Evolutionary conservation across 768 basidiomycete species (phyloP), one percentile per base, ranked within the genome.

Genomic region (Termitomyces sp.): DNA sequence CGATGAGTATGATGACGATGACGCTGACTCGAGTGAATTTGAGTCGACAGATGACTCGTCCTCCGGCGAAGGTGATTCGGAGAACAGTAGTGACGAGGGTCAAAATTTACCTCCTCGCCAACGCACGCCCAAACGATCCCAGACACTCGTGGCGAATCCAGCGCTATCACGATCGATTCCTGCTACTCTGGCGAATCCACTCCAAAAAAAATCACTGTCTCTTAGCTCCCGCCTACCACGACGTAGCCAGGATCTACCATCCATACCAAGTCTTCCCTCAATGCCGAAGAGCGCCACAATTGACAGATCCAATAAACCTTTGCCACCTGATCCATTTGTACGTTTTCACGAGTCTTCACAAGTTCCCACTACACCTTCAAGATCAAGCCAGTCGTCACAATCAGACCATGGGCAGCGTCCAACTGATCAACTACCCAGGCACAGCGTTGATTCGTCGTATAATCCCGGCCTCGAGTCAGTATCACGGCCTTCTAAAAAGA

Each of bases 231-330:
- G 67, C 60, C 56, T 66, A 38, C 61, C 67, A 10, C 66, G 67
- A 48, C 68, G 63, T 38, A 67, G 65, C 42, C 69, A 73, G 17
- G 70, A 75, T 44, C 54, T 65, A n/a, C 75, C 73, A 42, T 75
- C 76, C 21, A 66, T 64, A 2, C 77, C 78, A 5, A 72, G 75
- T 23, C 66, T 80, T 11, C 82, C 84, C 30, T 58, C 66, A 23
- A 54, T 62, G n/a, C 67, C 70, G 3, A 70, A 68, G 58, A 70
- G 64, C 47, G 63, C 69, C 14, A 57, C 51, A 17, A 12, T 69
- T 47, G 40, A 50, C 26, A 23, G 19, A 28, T 49, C 53, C 61
- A 63, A 53, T 38, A 83, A 79, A 56, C 73, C 78, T 6, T 65
- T 79, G 14, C 80, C 80, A 26, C 65, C 70, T 4, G 68, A 67